These are phyloP conservation scores for Biscutella auriculata DNA, from an alignment of 441 rosid genomes.

Conservation along the genomic window DNA sequence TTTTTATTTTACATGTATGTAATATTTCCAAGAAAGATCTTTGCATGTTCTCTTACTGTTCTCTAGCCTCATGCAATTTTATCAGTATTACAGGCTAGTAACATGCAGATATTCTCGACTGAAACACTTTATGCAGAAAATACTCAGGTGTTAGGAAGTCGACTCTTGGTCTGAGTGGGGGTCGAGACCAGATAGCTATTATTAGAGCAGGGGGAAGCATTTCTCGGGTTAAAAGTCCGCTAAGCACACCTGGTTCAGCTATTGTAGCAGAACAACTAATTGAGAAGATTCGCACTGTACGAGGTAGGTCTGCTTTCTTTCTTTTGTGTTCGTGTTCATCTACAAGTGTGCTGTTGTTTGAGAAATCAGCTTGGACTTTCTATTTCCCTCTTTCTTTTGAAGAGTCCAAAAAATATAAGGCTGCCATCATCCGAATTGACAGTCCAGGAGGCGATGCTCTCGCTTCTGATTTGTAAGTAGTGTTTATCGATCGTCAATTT, in stretches of 20 bases:
- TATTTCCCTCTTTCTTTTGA: conserved; percentile 10
- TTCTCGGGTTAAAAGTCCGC: conserved; percentile 68
- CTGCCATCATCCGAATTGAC: conserved; percentile 83
- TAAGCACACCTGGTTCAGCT: conserved; percentile 53
- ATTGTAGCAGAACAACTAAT: conserved; percentile 73
- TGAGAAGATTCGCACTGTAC: conserved; percentile 71
- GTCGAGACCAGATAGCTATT: conserved; percentile 69
- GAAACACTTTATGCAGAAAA: conserved; percentile 37
- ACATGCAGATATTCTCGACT: background rate
- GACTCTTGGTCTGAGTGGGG: conserved; percentile 87
- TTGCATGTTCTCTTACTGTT: background rate
- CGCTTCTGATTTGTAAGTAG: conserved; percentile 96
- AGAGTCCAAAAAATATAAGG: conserved; percentile 78
- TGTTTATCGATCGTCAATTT: background rate
- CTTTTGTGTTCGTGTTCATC: background rate
- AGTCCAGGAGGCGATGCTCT: conserved; percentile 99
- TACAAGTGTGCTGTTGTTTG: conserved; percentile 7
- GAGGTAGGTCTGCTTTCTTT: conserved; percentile 38
- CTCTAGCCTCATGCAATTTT: conserved; percentile 4
- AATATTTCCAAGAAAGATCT: background rate
- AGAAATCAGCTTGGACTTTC: background rate
- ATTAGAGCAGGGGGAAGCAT: conserved; percentile 91
- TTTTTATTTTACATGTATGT: background rate
- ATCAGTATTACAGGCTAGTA: background rate
- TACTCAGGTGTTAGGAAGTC: conserved; percentile 69